Evolutionary conservation across 2,329 filamentous ascomycete genomes (phyloP), one percentile per base, ranked within the genome.

Genomic region (Epichloe hybrida): DNA sequence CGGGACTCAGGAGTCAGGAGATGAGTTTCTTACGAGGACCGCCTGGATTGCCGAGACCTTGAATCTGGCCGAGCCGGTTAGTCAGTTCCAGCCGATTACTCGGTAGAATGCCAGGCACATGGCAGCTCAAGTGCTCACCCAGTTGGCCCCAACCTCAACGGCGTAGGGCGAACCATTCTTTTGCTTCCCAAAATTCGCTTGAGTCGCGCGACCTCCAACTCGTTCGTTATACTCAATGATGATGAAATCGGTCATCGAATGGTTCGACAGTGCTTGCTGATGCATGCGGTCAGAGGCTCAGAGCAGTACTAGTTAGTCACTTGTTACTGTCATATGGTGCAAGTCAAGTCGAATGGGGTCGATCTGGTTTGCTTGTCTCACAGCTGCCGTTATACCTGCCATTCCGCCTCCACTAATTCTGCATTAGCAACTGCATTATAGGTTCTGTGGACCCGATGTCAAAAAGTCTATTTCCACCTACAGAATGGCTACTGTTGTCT

Each of bases 141-240:
- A 86, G 54, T 86, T 86, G 6, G 83, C 82, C 2, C 83, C 83
- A 0, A 83, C 65, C 61, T 86, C 83, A 9, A 86, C 69, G 0
- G 69, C 71, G 53, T 79, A 81, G 0, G 77, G 73, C 0, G 72
- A 67, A 0, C 78, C 78, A 37, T 76, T 66, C 0, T 64, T 37
- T 3, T 65, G 61, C 15, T 69, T 64, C 4, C 81, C 80, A 57
- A 84, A 84, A 0, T 69, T 66, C 0, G 72, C 72, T 53, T 83
- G 74, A n/a, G 66, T 65, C 39, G 81, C 72, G 5, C 82, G 74
- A 1, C 83, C 83, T 1, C 83, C 82, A 52, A 86, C 75, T 12
- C 75, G 71, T 52, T 75, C 69, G 12, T 80, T 79, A 53, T 80
- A 78, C 53, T 86, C 82, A 3, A 86, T 62, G 45, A 86, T 80